Conservation (phyloP, 1,284 basidiomycete genomes). For the Ustilago lituana region DNA sequence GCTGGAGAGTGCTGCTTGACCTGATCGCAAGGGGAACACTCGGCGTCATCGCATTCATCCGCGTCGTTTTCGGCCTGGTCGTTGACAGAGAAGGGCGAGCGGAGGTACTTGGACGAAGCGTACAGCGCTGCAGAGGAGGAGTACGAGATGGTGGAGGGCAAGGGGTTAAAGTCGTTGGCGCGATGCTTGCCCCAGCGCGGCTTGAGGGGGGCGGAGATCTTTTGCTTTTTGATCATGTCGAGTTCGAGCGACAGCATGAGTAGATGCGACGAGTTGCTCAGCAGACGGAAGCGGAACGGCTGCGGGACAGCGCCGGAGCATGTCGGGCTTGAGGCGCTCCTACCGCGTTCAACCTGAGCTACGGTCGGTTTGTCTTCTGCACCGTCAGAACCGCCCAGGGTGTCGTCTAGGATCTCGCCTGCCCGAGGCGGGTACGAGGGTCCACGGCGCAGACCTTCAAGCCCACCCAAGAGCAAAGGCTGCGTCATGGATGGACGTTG, state of each 20-base stretch:
- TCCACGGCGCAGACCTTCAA: slow-evolving; percentile 32
- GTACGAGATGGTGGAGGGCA: slow-evolving; percentile 29
- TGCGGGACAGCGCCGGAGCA: slow-evolving; percentile 11
- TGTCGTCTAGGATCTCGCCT: slow-evolving; percentile 28
- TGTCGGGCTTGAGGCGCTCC: slow-evolving; percentile 8
- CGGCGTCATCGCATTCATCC: slow-evolving; percentile 5
- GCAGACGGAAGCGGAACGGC: slow-evolving; percentile 48
- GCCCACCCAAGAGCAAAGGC: slow-evolving; percentile 18
- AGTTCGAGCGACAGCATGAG: slow-evolving; percentile 65
- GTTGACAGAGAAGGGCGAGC: slow-evolving; percentile 20
- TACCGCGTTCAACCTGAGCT: too few relatives aligned
- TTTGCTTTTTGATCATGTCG: slow-evolving; percentile 65
- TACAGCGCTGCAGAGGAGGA: slow-evolving; percentile 10
- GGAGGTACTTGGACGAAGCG: slow-evolving; percentile 17
- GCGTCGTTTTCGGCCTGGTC: background rate
- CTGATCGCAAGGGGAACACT: slow-evolving; percentile 7
- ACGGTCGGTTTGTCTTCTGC: too few relatives aligned
- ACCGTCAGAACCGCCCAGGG: background rate
- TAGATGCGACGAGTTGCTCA: slow-evolving; percentile 63
- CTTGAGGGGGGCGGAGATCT: slow-evolving; percentile 64
- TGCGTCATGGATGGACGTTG: slow-evolving; percentile 14
- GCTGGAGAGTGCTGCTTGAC: background rate
- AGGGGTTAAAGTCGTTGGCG: slow-evolving; percentile 54
- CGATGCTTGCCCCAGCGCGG: slow-evolving; percentile 62
- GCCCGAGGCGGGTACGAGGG: slow-evolving; percentile 44